Evolutionary conservation across 2,329 filamentous ascomycete genomes (phyloP), one percentile per base, ranked within the genome.

Genomic region (Tolypocladium album): DNA sequence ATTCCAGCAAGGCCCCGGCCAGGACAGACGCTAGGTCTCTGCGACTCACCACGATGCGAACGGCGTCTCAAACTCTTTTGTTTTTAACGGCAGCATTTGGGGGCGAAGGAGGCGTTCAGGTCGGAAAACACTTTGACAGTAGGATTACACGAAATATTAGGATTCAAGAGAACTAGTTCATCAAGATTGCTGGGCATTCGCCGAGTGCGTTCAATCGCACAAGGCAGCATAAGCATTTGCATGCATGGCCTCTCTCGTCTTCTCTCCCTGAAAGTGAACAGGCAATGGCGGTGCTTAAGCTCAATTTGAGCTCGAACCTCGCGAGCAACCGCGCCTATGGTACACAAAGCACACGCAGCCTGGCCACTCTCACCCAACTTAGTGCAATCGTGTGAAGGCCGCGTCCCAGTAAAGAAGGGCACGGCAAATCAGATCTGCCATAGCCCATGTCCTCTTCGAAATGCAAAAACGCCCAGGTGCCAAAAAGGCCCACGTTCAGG

Each of bases 1-100:
- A 5, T 75, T 74, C 62, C 69, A 68, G 58, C 70, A 70, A 22
- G 70, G 69, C 17, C 72, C 73, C 27, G 76, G 76, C 42, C 74
- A 72, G 39, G 75, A 76, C 43, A 72, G 72, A 68, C 70, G 74
- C 65, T 78, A 67, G 69, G 17, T 55, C 13, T 47, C 17, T 34
- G 34, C 17, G 15, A 27, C 24, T 22, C 31, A 11, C 13, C 39
- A 34, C 20, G 50, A 24, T 24, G 58, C 59, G 17, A 50, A 38
- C 42, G 40, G 45, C 39, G 38, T 42, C 53, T 52, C 24, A 53
- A 52, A 53, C 27, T 53, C 60, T 39, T 56, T 39, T 57, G 56
- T 67, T 62, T 58, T 63, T 52, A 58, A 55, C 57, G 62, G 60
- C 60, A 66, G 64, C 64, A 69, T 70, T 53, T 55, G 45, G 63